Percentiles rank a stretch among this genome's conserved stretches.
Evolutionary conservation across 2,329 filamentous ascomycete species (phyloP).

Genomic region (Pseudocercospora fuligena): DNA sequence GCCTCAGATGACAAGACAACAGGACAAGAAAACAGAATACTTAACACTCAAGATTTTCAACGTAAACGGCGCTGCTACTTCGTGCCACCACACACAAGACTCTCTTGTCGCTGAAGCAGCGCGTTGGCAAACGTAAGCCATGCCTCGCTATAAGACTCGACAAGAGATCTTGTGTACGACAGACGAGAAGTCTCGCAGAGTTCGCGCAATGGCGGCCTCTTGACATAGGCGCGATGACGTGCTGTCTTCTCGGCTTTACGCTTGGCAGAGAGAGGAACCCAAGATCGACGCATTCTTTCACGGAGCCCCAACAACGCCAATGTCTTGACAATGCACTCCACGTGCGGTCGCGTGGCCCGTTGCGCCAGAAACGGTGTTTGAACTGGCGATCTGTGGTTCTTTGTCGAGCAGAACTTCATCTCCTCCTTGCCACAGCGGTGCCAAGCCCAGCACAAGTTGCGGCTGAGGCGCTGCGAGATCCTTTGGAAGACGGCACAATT

Average conservation of each 20-base stretch:
- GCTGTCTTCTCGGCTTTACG: constrained; percentile 3
- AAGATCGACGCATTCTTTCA: not conserved
- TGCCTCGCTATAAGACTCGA: constrained; percentile 17
- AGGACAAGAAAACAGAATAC: constrained; percentile 13
- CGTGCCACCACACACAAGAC: constrained; percentile 12
- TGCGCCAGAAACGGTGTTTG: not conserved
- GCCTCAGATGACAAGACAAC: constrained; percentile 3
- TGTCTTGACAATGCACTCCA: constrained; percentile 14
- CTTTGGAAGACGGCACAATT: not conserved
- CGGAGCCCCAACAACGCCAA: constrained; percentile 13
- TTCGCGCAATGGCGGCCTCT: not conserved
- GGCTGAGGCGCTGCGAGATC: constrained; percentile 6
- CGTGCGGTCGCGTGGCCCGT: constrained; percentile 8
- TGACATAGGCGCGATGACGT: constrained; percentile 12
- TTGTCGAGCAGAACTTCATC: not conserved
- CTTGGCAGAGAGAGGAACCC: constrained; percentile 8
- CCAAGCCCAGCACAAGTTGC: constrained; percentile 5
- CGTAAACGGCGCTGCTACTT: constrained; percentile 14
- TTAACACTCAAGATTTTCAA: constrained; percentile 7
- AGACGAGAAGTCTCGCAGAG: constrained; percentile 2
- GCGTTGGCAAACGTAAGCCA: constrained; percentile 29
- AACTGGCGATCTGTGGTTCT: not conserved
- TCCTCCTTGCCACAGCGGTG: not conserved
- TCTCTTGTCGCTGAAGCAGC: constrained; percentile 13
- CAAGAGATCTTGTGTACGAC: constrained; percentile 20